These are phyloP conservation scores for Porcisia hertigi DNA, from an alignment of 208 protist genomes.

Conservation along the genomic window DNA sequence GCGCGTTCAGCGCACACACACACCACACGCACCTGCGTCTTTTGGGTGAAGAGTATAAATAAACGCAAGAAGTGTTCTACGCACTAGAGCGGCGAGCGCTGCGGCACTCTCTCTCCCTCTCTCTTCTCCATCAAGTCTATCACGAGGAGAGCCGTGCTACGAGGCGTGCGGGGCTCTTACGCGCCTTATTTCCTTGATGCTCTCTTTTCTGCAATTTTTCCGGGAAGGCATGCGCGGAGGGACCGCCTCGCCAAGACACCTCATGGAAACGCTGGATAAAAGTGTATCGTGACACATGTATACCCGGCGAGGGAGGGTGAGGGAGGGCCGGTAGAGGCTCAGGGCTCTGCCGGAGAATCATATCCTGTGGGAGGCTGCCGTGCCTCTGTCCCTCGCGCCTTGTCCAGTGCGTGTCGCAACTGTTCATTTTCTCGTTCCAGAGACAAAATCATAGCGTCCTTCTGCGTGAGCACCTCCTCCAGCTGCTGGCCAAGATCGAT, in stretches of 20 bases:
- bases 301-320: slow-evolving; percentile 25
- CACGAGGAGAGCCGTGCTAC: not conserved
- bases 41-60: not conserved
- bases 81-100: not conserved
- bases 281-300: slow-evolving; percentile 21
- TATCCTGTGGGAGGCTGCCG: not conserved
- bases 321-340: not conserved
- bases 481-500: slow-evolving; percentile 39
- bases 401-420: slow-evolving; percentile 28
- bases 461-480: slow-evolving; percentile 44
- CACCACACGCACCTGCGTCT: not conserved
- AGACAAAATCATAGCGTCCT: slow-evolving; percentile 38
- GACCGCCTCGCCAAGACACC: not conserved
- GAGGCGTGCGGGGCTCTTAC: not conserved
- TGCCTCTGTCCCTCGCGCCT: not conserved
- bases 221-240: not conserved
- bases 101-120: not conserved
- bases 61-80: not conserved
- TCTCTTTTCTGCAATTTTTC: not conserved
- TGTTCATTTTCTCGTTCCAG: slow-evolving; percentile 50
- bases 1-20: not conserved
- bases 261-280: slow-evolving; percentile 10
- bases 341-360: not conserved
- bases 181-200: not conserved
- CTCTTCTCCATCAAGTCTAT: not conserved